Conservation (phyloP, 768 basidiomycete genomes). For the Tulasnella calospora region DNA sequence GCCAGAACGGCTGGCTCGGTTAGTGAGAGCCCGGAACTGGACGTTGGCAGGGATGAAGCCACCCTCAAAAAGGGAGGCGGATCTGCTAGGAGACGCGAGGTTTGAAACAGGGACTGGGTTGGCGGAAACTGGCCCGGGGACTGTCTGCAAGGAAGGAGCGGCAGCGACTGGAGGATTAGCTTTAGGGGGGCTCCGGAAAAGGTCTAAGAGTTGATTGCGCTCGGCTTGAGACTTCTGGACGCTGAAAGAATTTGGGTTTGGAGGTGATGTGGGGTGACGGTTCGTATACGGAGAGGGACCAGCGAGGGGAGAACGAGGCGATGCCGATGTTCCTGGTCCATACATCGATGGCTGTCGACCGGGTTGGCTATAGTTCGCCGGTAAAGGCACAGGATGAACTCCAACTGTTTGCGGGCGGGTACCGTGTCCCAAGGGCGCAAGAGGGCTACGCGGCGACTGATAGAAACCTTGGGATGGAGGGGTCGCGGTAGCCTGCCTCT, state of each 20-base stretch:
- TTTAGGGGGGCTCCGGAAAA: neutral
- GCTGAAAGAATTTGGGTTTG: conserved; percentile 14
- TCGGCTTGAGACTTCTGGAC: conserved; percentile 22
- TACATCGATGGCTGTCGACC: neutral
- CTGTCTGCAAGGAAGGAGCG: neutral
- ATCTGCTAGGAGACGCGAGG: neutral
- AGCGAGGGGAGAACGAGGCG: neutral
- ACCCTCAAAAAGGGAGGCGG: neutral
- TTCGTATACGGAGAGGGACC: neutral
- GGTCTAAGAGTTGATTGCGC: conserved; percentile 15
- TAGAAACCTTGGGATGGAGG: neutral
- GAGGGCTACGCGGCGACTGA: neutral
- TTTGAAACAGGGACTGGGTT: neutral
- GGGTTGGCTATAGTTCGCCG: neutral
- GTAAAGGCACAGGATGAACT: neutral
- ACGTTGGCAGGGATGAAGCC: conserved; percentile 22
- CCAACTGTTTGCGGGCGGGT: neutral
- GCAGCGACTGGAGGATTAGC: neutral
- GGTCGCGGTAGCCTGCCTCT: neutral
- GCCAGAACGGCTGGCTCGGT: neutral
- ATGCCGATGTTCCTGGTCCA: neutral
- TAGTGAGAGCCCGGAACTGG: conserved; percentile 17
- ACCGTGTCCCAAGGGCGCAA: neutral
- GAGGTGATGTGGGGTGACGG: neutral
- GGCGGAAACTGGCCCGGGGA: neutral